Evolutionary conservation across 1,284 basidiomycete species (phyloP).

Genomic region (Boletus austroedulis): DNA sequence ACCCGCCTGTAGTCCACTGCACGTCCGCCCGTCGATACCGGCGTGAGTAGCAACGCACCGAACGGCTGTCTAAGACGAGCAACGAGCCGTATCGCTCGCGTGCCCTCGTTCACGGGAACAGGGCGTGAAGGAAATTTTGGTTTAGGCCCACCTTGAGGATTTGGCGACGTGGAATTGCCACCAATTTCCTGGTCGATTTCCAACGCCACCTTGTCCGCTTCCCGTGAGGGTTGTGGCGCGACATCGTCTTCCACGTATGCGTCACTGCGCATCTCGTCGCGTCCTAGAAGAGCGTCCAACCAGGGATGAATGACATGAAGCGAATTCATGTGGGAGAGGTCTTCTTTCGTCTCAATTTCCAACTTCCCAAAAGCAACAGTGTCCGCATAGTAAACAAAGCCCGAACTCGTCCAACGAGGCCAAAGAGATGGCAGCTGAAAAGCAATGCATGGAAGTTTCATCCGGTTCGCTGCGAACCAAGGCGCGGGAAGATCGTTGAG

Average conservation of each 20-base stretch:
- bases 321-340: not conserved
- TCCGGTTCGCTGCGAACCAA: not conserved
- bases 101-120: not conserved
- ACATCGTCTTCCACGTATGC: not conserved
- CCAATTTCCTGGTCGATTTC: not conserved
- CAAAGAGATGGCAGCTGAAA: not conserved
- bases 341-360: not conserved
- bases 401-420: not conserved
- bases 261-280: not conserved
- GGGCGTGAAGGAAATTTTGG: not conserved
- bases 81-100: not conserved
- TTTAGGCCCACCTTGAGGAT: not conserved
- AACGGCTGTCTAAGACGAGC: not conserved
- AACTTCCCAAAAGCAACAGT: not conserved
- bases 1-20: not conserved
- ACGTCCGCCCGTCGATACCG: not conserved
- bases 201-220: too few species aligned
- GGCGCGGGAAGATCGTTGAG: not conserved
- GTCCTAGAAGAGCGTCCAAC: not conserved
- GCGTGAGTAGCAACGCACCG: not conserved
- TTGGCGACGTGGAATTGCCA: not conserved
- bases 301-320: slow-evolving; percentile 2
- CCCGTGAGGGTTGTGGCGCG: not conserved
- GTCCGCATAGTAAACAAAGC: not conserved
- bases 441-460: not conserved